Base-by-base conservation (phyloP, 352 stramenopile species). In the Pythium vanterpoolii region DNA sequence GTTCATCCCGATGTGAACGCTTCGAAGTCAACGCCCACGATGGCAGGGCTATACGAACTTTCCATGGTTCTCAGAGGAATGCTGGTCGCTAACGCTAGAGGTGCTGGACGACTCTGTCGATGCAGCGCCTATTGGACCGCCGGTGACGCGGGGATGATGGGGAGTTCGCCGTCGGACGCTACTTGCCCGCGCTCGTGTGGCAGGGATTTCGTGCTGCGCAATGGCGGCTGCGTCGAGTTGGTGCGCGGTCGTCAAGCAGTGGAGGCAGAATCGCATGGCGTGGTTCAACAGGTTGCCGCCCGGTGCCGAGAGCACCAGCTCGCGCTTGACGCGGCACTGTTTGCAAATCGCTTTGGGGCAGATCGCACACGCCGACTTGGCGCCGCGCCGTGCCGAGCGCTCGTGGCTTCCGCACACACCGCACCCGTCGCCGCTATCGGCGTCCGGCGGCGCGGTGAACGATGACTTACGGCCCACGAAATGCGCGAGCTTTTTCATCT, bases 401-500 rank as follows among this genome's bases (percentile, higher is more conserved):
- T 34, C 38, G 7, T 48, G 19, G 19, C 9, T 33, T 16, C 50
- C 33, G 50, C 50, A 57, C 33, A 57, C 50, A 11, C 34, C 21
- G n/a, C 33, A 57, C 21, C 50, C 50, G 5, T 57, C 50, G 11
- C 43, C 14, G 38, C 43, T 7, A 18, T 30, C 48, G 19, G 27
- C 26, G 6, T n/a, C 50, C 2, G 14, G 50, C 21, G 13, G 19
- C 18, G 30, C 21, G 18, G 21, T 48, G 24, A 57, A 38, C 21
- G 18, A 16, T 14, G 50, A 34, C n/a, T 57, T 57, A 36, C 36
- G 18, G 21, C n/a, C n/a, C 34, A 57, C 38, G 59, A 79, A 64
- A 67, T 76, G 84, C 57, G 73, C 53, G n/a, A 86, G 72, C 51
- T 86, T 87, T 34, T 78, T 76, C 71, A 79, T 77, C 13, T 72